Conservation (phyloP, 352 stramenopile species). For the Phytophthora pistaciae region DNA sequence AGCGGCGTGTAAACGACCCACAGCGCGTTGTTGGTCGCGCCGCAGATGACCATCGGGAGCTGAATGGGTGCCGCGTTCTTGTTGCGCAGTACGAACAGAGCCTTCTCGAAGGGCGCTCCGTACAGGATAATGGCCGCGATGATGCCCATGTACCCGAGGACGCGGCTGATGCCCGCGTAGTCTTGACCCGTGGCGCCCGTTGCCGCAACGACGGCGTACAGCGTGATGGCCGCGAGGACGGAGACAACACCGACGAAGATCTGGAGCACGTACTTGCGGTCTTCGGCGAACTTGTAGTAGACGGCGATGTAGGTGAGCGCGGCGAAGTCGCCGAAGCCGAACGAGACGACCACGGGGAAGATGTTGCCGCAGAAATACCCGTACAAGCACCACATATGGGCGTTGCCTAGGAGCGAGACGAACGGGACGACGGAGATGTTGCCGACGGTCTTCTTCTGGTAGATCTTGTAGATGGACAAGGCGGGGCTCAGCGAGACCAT, state of each 20-base stretch:
- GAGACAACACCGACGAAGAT: constrained; percentile 31
- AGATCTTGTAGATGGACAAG: constrained; percentile 46
- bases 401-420: constrained; percentile 49
- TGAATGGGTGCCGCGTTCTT: constrained; percentile 56
- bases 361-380: constrained; percentile 55
- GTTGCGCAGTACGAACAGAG: constrained; percentile 50
- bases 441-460: constrained; percentile 45
- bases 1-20: constrained; percentile 60
- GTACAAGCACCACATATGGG: constrained; percentile 57
- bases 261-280: constrained; percentile 48
- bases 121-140: constrained; percentile 47
- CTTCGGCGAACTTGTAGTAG: constrained; percentile 58
- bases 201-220: constrained; percentile 55
- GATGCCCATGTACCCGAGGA: constrained; percentile 50
- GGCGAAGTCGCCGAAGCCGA: constrained; percentile 50
- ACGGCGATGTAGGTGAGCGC: constrained; percentile 54
- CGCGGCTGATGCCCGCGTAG: constrained; percentile 31
- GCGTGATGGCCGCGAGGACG: constrained; percentile 36
- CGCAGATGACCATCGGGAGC: constrained; percentile 56
- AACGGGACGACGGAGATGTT: constrained; percentile 50
- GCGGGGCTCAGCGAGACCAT: constrained; percentile 47
- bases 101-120: constrained; percentile 47
- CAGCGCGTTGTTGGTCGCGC: constrained; percentile 49
- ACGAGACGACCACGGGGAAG: constrained; percentile 64
- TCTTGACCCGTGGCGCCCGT: constrained; percentile 41